Conservation (phyloP, 305 asterid species). For the Ruellia speciosa region DNA sequence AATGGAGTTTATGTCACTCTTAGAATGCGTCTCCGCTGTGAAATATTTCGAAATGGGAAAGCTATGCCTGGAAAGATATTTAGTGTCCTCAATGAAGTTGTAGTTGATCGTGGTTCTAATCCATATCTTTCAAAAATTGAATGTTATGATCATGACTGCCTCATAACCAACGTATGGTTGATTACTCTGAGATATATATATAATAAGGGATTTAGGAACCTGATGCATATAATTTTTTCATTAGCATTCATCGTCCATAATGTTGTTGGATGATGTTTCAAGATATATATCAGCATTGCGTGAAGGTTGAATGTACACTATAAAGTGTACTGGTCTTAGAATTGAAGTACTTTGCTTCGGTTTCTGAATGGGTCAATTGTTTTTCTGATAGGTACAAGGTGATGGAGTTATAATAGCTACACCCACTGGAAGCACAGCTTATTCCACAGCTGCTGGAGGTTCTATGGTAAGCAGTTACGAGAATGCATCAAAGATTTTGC, state of each 20-base stretch:
- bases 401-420: slow-evolving; percentile 99
- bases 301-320: slow-evolving; percentile 5
- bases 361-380: slow-evolving; percentile 20
- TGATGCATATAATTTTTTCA: not conserved
- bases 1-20: slow-evolving; percentile 96
- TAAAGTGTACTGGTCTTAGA: not conserved
- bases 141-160: slow-evolving; percentile 93
- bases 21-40: slow-evolving; percentile 95
- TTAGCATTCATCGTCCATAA: not conserved
- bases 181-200: not conserved
- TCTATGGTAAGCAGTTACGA: slow-evolving; percentile 61
- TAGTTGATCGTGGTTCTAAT: slow-evolving; percentile 98
- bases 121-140: slow-evolving; percentile 96
- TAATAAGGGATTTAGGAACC: not conserved
- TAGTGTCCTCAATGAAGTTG: slow-evolving; percentile 85
- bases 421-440: slow-evolving; percentile 98
- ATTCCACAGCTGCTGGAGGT: slow-evolving; percentile 98
- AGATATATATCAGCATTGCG: slow-evolving; percentile 8
- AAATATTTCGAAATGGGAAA: slow-evolving; percentile 83
- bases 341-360: slow-evolving; percentile 7
- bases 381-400: slow-evolving; percentile 77
- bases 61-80: slow-evolving; percentile 88
- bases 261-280: slow-evolving; percentile 6
- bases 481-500: not conserved
- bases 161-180: slow-evolving; percentile 76